Conservation (phyloP, 345 rosid genomes). For the Punica granatum region DNA sequence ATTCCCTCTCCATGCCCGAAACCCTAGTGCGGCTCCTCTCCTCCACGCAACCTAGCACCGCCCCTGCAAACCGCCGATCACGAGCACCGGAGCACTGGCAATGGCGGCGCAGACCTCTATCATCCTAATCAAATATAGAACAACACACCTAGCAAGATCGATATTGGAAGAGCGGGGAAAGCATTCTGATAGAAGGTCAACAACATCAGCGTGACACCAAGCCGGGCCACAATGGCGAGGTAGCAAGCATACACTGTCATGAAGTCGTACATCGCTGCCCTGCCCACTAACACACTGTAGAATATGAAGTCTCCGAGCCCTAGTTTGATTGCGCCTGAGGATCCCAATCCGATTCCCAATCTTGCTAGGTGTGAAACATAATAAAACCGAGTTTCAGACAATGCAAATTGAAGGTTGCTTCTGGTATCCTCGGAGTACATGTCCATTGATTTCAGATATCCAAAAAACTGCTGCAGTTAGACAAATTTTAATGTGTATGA, state of each 20-base stretch:
- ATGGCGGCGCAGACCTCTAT: too few relatives aligned
- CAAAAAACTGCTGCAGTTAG: too few relatives aligned
- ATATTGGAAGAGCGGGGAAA: slow-evolving; percentile 88
- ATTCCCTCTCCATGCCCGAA: too few relatives aligned
- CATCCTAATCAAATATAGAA: too few relatives aligned
- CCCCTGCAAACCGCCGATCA: too few relatives aligned
- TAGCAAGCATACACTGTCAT: slow-evolving; percentile 94
- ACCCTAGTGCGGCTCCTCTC: too few relatives aligned
- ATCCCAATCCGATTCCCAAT: slow-evolving; percentile 85
- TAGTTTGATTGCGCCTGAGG: slow-evolving; percentile 82
- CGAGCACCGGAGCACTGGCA: too few relatives aligned
- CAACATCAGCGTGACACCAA: slow-evolving; percentile 72
- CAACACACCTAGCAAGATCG: slow-evolving; percentile 70
- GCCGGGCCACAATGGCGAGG: slow-evolving; percentile 85
- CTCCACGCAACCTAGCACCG: too few relatives aligned
- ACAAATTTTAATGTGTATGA: too few relatives aligned
- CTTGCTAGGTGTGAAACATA: not conserved
- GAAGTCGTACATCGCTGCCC: slow-evolving; percentile 90
- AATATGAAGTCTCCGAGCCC: slow-evolving; percentile 93
- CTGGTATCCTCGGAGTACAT: not conserved
- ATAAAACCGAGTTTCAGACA: not conserved
- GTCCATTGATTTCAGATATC: too few relatives aligned
- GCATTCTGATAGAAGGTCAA: slow-evolving; percentile 84
- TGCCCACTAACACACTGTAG: slow-evolving; percentile 89
- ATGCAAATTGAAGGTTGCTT: not conserved